Evolutionary conservation across 495 filamentous ascomycete genomes (phyloP).

Genomic region (Penicillium chermesinum): DNA sequence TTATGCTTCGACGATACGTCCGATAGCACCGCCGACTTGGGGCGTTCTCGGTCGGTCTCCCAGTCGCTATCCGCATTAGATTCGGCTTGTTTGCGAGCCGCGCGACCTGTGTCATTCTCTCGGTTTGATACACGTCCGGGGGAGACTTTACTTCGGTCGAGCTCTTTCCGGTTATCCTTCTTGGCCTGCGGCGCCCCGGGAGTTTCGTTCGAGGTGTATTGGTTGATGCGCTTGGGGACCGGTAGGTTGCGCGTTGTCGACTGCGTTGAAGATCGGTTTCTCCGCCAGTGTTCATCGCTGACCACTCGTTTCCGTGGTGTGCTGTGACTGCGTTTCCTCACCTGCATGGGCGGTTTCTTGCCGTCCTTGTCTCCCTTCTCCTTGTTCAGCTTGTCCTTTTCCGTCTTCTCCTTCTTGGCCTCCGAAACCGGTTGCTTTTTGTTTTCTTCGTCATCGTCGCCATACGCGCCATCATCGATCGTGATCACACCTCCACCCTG

Average conservation of each 20-base stretch:
- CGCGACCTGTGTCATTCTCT: slow-evolving; percentile 8
- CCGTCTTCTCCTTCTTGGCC: slow-evolving; percentile 10
- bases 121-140: slow-evolving; percentile 9
- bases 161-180: slow-evolving; percentile 18
- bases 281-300: slow-evolving; percentile 72
- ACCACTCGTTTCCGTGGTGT: slow-evolving; percentile 73
- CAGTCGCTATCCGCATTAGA: slow-evolving; percentile 21
- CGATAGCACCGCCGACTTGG: slow-evolving; percentile 10
- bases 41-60: slow-evolving; percentile 13
- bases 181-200: slow-evolving; percentile 16
- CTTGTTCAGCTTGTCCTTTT: slow-evolving; percentile 2
- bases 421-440: slow-evolving; percentile 23
- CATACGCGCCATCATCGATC: slow-evolving; percentile 38
- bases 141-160: slow-evolving; percentile 11
- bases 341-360: slow-evolving; percentile 6
- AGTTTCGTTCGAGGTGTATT: slow-evolving; percentile 40
- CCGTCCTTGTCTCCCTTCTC: slow-evolving; percentile 2
- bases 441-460: slow-evolving; percentile 32
- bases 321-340: slow-evolving; percentile 42
- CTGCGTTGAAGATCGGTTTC: slow-evolving; percentile 45
- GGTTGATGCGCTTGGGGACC: slow-evolving; percentile 41
- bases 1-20: slow-evolving; percentile 23
- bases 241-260: slow-evolving; percentile 47
- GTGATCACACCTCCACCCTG: slow-evolving; percentile 56
- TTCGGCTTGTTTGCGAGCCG: slow-evolving; percentile 12